A percentile compares a stretch with the other conserved stretches of the same genome.
Conservation (phyloP, 1,284 basidiomycete genomes). For the Pseudozyma hubeiensis region DNA sequence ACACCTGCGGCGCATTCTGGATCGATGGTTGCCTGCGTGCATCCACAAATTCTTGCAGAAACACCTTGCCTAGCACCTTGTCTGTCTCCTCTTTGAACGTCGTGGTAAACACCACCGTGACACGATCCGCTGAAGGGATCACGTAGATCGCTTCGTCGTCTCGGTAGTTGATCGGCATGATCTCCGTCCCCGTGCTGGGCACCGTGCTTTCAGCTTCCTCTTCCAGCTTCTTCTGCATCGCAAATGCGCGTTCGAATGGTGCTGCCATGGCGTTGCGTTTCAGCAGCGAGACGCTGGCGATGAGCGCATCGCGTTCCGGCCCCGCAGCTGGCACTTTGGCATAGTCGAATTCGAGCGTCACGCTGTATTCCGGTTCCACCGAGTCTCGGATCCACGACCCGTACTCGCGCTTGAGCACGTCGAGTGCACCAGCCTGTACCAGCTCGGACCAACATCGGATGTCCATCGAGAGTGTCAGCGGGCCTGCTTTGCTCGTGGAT, state of each 20-base stretch:
- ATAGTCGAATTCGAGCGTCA: conserved; percentile 87
- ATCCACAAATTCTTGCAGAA: conserved; percentile 99
- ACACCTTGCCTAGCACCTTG: conserved; percentile 94
- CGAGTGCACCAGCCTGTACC: conserved; percentile 84
- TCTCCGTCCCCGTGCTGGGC: conserved; percentile 73
- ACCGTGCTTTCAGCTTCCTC: conserved; percentile 71
- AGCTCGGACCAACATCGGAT: conserved; percentile 95
- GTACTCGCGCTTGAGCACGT: conserved; percentile 86
- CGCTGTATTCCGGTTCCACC: conserved; percentile 86
- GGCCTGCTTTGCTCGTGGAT: conserved; percentile 76
- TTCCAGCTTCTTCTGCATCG: conserved; percentile 86
- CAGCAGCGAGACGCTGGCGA: conserved; percentile 84
- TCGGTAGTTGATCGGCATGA: conserved; percentile 94
- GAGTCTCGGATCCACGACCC: conserved; percentile 75
- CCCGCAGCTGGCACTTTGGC: conserved; percentile 82
- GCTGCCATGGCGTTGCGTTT: conserved; percentile 95
- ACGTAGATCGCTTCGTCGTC: conserved; percentile 94
- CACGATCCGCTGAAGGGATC: conserved; percentile 90
- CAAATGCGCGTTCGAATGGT: conserved; percentile 91
- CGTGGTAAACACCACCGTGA: conserved; percentile 97
- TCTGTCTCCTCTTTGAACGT: conserved; percentile 98
- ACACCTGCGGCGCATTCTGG: conserved; percentile 96
- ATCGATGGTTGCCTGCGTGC: conserved; percentile 90
- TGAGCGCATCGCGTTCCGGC: conserved; percentile 73
- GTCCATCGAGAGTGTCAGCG: conserved; percentile 90